phyloP scores from a whole-genome alignment of 2,329 filamentous ascomycete species.

The Clonostachys solani region DNA sequence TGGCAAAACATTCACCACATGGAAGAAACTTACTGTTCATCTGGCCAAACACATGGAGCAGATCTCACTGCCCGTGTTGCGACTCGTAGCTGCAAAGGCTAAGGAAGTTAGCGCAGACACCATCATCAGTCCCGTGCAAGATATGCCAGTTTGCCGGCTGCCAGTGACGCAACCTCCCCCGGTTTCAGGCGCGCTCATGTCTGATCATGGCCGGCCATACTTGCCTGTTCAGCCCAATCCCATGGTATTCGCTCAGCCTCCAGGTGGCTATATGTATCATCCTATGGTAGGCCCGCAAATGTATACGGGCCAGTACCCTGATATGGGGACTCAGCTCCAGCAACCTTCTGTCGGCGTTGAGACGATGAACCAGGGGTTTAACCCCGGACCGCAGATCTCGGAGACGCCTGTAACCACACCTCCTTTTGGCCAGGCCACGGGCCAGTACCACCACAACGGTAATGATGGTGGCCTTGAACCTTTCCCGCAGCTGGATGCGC shows the following conservation, averaged over 20 bases:
- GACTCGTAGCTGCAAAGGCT: slow-evolving; percentile 42
- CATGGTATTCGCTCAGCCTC: too few species aligned
- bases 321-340: slow-evolving; percentile 17
- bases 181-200: too few species aligned
- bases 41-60: slow-evolving; percentile 93
- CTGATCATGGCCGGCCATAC: too few species aligned
- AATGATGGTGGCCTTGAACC: slow-evolving; percentile 15
- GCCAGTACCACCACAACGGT: slow-evolving; percentile 10
- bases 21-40: slow-evolving; percentile 94
- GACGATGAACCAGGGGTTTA: slow-evolving; percentile 15
- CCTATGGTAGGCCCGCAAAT: too few species aligned
- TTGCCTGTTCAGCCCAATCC: too few species aligned
- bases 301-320: slow-evolving; percentile 17
- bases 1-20: slow-evolving; percentile 72
- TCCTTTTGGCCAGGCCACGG: slow-evolving; percentile 12
- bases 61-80: slow-evolving; percentile 76
- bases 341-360: slow-evolving; percentile 15
- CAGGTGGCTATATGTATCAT: too few species aligned
- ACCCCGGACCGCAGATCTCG: slow-evolving; percentile 11
- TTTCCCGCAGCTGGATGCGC: slow-evolving; percentile 22
- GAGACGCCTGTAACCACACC: slow-evolving; percentile 13
- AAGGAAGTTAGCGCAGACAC: slow-evolving; percentile 54
- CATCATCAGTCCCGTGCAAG: slow-evolving; percentile 64
- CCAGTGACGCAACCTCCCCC: too few species aligned
- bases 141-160: slow-evolving; percentile 17